Evolutionary conservation across 2,329 filamentous ascomycete genomes (phyloP), one percentile per base, ranked within the genome.

Genomic region (Xylariales sp.): DNA sequence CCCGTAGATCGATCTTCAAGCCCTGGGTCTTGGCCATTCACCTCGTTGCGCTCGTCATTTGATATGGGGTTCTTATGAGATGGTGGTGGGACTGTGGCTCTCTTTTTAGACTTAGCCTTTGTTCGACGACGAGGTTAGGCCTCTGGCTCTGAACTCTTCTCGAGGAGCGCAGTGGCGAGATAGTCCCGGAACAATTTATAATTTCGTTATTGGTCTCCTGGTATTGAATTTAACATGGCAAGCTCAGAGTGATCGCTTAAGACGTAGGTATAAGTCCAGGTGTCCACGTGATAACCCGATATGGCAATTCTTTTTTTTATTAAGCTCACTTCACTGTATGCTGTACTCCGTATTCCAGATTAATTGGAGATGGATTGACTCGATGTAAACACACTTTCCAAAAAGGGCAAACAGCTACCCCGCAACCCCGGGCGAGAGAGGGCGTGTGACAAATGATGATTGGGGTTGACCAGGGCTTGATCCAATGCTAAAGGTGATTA

Each of bases 111-210:
- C 59, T 78, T 80, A 59, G 74, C 75, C 57, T 78, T 80, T 52
- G 75, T 67, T 68, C 82, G 84, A 66, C 85, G 83, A 69, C 84
- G 85, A 63, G 82, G 80, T 68, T 82, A 83, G 30, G 78, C 69
- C 32, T 81, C 75, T 9, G 79, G 78, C 10, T 65, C 76, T 4
- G 85, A 80, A 12, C 90, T 85, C 67, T 85, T 88, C 57, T 88
- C 87, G 60, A 95, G 86, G 12, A 96, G 83, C 0, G 88, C 85
- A 16, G 87, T 87, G 8, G 92, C 91, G 68, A 96, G 82, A 75
- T 88, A 92, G 74, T 96, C 93, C 62, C 91, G 85, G 78, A 96
- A 94, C 54, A 89, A 82, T 60, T 89, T 86, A 77, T 88, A 91
- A 74, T 93, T 93, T 62, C 69, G 67, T 41, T 72, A 65, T 28